A percentile compares a stretch with the other conserved stretches of the same genome.
These are phyloP conservation scores for Stephania japonica DNA, from an alignment of 164 flowering plant genomes.

Conservation along the genomic window DNA sequence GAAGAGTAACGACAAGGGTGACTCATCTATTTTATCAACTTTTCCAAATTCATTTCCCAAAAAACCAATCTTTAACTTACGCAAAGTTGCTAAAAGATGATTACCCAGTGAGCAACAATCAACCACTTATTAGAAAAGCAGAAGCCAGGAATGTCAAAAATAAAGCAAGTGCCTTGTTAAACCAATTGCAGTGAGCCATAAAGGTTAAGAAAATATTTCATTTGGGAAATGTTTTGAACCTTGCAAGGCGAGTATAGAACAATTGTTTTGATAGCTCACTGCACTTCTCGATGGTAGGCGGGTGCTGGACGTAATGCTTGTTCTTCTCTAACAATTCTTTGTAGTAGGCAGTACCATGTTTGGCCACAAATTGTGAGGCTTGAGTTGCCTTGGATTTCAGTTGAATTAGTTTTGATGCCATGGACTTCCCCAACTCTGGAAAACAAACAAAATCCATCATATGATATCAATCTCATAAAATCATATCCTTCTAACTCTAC, in stretches of 20 bases:
- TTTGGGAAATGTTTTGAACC: background rate
- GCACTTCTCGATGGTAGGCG: slow-evolving; percentile 10
- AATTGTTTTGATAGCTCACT: slow-evolving; percentile 7
- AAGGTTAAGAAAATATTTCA: too few species aligned
- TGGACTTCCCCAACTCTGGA: background rate
- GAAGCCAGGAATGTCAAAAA: too few species aligned
- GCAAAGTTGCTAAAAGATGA: too few species aligned
- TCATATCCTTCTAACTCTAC: background rate
- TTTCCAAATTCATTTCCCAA: too few species aligned
- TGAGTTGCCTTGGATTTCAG: slow-evolving; percentile 11
- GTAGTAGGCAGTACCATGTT: slow-evolving; percentile 6
- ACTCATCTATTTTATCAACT: too few species aligned
- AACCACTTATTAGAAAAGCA: too few species aligned
- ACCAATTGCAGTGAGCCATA: background rate
- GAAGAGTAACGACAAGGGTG: too few species aligned
- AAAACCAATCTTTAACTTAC: too few species aligned
- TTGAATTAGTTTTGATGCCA: slow-evolving; percentile 8
- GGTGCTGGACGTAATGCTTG: slow-evolving; percentile 9
- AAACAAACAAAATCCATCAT: background rate
- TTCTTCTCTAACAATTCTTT: slow-evolving; percentile 10
- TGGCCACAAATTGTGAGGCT: slow-evolving; percentile 4
- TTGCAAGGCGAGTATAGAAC: slow-evolving; percentile 14
- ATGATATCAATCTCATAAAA: background rate
- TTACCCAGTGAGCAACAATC: too few species aligned
- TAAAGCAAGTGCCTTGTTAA: too few species aligned